Evolutionary conservation across 2,329 filamentous ascomycete species (phyloP).

Genomic region (Aureobasidium namibiae): DNA sequence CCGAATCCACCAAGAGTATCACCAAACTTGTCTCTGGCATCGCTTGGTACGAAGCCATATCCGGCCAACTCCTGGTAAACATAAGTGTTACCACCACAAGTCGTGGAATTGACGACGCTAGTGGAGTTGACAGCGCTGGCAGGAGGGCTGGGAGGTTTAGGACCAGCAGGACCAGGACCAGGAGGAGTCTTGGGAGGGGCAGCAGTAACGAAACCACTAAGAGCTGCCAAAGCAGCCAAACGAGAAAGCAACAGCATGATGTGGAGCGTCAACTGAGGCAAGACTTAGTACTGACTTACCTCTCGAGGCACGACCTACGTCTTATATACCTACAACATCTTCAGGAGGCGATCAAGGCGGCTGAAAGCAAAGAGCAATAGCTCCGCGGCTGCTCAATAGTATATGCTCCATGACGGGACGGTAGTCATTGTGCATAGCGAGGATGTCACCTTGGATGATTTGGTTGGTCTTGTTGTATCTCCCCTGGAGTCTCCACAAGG

Average conservation of each 20-base stretch:
- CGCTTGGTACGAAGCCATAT: conserved; percentile 52
- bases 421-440: neutral
- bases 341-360: neutral
- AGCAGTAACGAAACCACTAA: neutral
- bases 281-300: neutral
- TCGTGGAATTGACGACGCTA: conserved; percentile 35
- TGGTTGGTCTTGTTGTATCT: neutral
- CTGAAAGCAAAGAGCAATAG: neutral
- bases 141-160: neutral
- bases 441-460: neutral
- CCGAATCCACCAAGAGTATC: conserved; percentile 63
- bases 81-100: conserved; percentile 54
- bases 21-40: conserved; percentile 57
- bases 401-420: neutral
- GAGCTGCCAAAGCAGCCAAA: neutral
- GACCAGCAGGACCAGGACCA: neutral
- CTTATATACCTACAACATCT: neutral
- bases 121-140: no score
- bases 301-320: neutral
- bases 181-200: neutral
- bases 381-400: neutral
- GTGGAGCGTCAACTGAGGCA: neutral
- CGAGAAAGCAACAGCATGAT: conserved; percentile 2
- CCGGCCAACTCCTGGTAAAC: conserved; percentile 60
- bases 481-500: neutral